Base-by-base conservation (phyloP, 768 basidiomycete genomes). In the Amanita rimosa region DNA sequence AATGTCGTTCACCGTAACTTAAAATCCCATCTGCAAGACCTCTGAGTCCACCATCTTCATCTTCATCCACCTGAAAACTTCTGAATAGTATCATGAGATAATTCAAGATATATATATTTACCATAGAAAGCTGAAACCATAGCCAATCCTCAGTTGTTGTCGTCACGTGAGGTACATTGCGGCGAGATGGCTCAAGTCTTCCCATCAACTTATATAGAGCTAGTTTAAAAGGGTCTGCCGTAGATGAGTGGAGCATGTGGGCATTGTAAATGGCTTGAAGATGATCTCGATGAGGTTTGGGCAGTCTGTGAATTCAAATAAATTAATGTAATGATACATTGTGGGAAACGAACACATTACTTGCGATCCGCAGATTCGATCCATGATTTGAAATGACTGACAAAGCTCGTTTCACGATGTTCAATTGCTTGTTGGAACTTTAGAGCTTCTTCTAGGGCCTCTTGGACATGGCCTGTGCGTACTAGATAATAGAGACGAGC, bases 61-160 rank as follows among this genome's bases (percentile, higher is more conserved):
- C 84, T 58, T 90, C 87, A 52, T 90, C 86, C 17, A 86, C 75
- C 83, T 85, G 42, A 29, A 24, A 36, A 26, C 14, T 9, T 31
- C 27, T 44, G 21, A 45, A 16, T 24, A 38, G 4, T 35, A 24
- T 49, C 34, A 13, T 0, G 14, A 27, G 17, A 46, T 36, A 51
- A 24, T n/a, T 9, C 13, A 27, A 5, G 37, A 5, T 21, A 37
- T 48, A 33, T 11, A 4, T 6, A 54, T 68, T 26, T 42, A 81
- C 87, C 79, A 97, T 85, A 1, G 83, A 75, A 11, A 98, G 74
- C 67, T 99, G 94, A 71, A 94, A 83, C 95, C 95, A 99, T 31
- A 97, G 70, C 95, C 95, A 99, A 64, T 99, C 96, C 62, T 97
- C 96, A 2, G 90, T 93, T 1, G 93, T 94, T 8, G 77, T 76